Evolutionary conservation across 768 basidiomycete genomes (phyloP), one percentile per base, ranked within the genome.

Genomic region (Mycena floridula): DNA sequence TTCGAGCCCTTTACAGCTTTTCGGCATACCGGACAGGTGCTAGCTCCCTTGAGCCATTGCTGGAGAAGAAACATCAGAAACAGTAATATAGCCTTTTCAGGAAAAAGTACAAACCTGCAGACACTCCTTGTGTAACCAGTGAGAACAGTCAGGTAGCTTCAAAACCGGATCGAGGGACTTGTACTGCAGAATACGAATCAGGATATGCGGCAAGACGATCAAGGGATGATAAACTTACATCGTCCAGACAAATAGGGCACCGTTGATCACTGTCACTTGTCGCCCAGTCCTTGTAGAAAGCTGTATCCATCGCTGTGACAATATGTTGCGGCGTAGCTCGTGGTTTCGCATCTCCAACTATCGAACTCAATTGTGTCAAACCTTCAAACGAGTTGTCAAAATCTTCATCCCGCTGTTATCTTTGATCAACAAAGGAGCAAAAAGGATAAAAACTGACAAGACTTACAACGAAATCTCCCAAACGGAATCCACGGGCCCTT

Each of bases 231-330:
- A 13, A 1, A 72, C 85, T 43, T 55, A 88, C 88, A 62, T 91
- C 88, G 49, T 90, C 88, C 50, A 90, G 62, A 56, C 89, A 91
- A 43, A 91, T 90, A 2, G 89, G 87, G 60, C 89, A 91, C 37
- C 86, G 73, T 44, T 75, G 67, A 50, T 90, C 88, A 44, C 80
- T 79, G 28, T 81, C 82, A 2, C 69, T 58, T 5, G 67, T 76
- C 37, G 70, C 73, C 83, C 85, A 89, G 25, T 87, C 85, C 52
- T 76, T 76, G 59, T 81, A 89, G 18, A 67, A 58, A 0, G 70
- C 82, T 13, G 68, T 77, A 16, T 85, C 80, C 41, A 89, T 62
- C 0, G 70, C 65, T 11, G 76, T 61, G 38, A 91, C 64, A 24
- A 87, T 68, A 7, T 80, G 66, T 1, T 73, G 70, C 2, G 86